Evolutionary conservation across 176 grass and related monocot species (phyloP).

Genomic region (Oryza longistaminata): DNA sequence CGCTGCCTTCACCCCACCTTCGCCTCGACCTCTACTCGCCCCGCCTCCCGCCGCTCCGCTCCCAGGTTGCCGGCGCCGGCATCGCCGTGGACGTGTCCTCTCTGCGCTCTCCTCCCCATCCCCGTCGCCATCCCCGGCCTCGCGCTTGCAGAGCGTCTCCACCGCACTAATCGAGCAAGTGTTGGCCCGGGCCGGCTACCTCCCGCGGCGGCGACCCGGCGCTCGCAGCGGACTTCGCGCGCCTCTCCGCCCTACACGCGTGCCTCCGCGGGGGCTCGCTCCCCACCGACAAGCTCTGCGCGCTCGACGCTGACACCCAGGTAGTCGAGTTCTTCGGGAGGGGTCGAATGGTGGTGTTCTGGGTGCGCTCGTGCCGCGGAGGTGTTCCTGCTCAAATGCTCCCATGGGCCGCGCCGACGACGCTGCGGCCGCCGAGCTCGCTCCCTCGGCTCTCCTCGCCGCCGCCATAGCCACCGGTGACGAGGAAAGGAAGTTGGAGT

Average conservation of each 20-base stretch:
- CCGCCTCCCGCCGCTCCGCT: constrained; percentile 5
- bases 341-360: background rate
- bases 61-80: constrained; percentile 17
- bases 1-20: constrained; percentile 30
- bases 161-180: constrained; percentile 50
- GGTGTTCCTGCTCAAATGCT: constrained; percentile 81
- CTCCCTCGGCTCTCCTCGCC: too few relatives aligned
- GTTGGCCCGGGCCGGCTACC: background rate
- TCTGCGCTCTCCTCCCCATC: constrained; percentile 46
- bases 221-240: constrained; percentile 63
- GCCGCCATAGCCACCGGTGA: too few relatives aligned
- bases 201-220: constrained; percentile 45
- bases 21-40: constrained; percentile 22
- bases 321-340: constrained; percentile 63
- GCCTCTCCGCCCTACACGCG: constrained; percentile 48
- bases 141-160: constrained; percentile 45
- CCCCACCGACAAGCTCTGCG: constrained; percentile 55
- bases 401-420: too few relatives aligned
- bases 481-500: too few relatives aligned
- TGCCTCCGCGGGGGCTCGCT: constrained; percentile 44
- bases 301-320: constrained; percentile 67
- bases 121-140: constrained; percentile 26
- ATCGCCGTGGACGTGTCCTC: constrained; percentile 3
- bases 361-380: constrained; percentile 46
- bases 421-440: too few relatives aligned